Conservation (phyloP, 164 flowering plant genomes). For the Nelumbo lutea region DNA sequence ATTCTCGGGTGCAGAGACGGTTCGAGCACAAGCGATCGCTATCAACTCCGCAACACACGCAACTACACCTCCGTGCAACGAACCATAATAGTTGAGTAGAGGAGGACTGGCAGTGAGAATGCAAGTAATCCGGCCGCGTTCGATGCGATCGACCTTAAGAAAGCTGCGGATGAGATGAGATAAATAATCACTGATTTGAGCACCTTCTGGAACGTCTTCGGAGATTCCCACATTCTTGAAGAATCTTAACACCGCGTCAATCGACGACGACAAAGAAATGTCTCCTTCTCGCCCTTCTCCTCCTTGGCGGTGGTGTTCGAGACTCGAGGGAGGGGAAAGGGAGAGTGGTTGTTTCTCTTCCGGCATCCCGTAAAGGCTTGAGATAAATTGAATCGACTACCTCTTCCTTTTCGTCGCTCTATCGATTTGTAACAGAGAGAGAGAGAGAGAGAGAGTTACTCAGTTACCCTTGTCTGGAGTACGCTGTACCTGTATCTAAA, state of each 20-base stretch:
- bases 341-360: too few relatives aligned
- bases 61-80: conserved; percentile 21
- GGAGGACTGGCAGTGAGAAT: conserved; percentile 28
- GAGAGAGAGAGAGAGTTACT: too few relatives aligned
- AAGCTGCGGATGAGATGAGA: conserved; percentile 20
- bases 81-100: conserved; percentile 10
- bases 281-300: background rate
- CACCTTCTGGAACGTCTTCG: conserved; percentile 9
- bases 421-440: too few relatives aligned
- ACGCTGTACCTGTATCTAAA: too few relatives aligned
- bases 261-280: background rate
- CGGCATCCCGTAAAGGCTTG: too few relatives aligned
- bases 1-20: conserved; percentile 6
- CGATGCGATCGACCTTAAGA: conserved; percentile 28
- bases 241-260: background rate
- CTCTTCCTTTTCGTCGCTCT: too few relatives aligned
- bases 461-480: too few relatives aligned
- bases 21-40: conserved; percentile 15
- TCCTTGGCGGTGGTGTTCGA: background rate
- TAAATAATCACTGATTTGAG: background rate
- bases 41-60: conserved; percentile 13
- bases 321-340: too few relatives aligned
- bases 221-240: background rate
- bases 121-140: conserved; percentile 35
- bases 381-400: too few relatives aligned